phyloP scores from a whole-genome alignment of 2,329 filamentous ascomycete species.

The Fulvia fulva region DNA sequence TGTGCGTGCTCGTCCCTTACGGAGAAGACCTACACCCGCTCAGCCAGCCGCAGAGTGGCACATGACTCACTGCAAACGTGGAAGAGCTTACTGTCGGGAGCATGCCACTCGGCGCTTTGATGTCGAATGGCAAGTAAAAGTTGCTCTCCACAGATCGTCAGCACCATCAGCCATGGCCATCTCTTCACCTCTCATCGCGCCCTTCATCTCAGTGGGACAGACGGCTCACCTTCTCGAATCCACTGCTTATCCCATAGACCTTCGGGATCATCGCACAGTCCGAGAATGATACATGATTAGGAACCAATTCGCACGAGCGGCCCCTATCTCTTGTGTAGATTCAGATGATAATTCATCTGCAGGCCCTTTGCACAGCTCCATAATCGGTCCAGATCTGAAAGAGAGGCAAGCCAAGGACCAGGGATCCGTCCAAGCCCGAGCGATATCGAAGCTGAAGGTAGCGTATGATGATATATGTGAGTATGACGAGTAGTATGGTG shows the following conservation, averaged over 20 bases:
- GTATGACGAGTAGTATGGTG: neutral
- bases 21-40: constrained; percentile 32
- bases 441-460: constrained; percentile 11
- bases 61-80: neutral
- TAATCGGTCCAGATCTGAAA: constrained; percentile 41
- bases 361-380: constrained; percentile 65
- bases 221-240: constrained; percentile 12
- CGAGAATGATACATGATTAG: constrained; percentile 68
- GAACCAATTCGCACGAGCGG: constrained; percentile 69
- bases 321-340: constrained; percentile 64
- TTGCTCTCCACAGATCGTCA: neutral
- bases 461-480: neutral
- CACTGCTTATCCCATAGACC: constrained; percentile 53
- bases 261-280: constrained; percentile 62
- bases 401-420: constrained; percentile 49
- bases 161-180: neutral
- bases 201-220: too few species aligned
- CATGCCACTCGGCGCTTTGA: constrained; percentile 18
- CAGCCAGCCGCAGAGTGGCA: neutral
- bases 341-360: constrained; percentile 54
- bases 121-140: constrained; percentile 21
- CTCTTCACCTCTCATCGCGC: too few species aligned
- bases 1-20: constrained; percentile 41
- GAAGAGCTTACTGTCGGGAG: constrained; percentile 8
- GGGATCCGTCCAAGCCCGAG: constrained; percentile 42